phyloP scores from a whole-genome alignment of 306 rosid species.

The Gleditsia sinensis region DNA sequence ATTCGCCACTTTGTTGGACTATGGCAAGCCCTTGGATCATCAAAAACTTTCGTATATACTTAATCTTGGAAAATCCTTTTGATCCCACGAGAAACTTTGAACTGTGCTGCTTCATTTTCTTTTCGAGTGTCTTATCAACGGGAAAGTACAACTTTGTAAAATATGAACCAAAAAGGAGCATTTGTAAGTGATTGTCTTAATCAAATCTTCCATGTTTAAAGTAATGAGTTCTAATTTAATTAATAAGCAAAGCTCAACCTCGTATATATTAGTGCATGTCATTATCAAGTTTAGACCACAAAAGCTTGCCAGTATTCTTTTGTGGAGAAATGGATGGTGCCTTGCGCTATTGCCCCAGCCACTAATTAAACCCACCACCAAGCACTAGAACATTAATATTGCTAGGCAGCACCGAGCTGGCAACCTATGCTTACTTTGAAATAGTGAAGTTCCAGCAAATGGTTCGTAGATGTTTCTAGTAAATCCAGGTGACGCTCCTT shows the following conservation, averaged over 20 bases:
- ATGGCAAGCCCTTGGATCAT: background rate
- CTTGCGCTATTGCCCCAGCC: conserved; percentile 6
- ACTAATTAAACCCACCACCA: conserved; percentile 18
- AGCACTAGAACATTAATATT: background rate
- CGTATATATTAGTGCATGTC: conserved; percentile 27
- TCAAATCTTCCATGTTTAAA: conserved; percentile 4
- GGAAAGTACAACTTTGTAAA: background rate
- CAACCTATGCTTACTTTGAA: background rate
- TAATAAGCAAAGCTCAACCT: background rate
- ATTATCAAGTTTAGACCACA: conserved; percentile 24
- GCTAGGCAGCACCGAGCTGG: background rate
- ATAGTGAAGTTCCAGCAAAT: background rate
- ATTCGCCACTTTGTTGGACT: no score
- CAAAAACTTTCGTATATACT: background rate
- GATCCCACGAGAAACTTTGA: background rate
- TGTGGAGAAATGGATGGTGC: background rate
- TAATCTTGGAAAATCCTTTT: background rate
- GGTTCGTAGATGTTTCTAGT: conserved; percentile 13
- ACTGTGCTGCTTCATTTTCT: background rate
- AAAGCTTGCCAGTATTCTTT: background rate
- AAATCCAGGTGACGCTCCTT: background rate
- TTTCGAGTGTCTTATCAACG: background rate
- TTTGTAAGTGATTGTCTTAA: conserved; percentile 1
- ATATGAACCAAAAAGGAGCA: conserved; percentile 5
- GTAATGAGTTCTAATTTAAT: background rate